Percentiles rank a stretch among this genome's conserved stretches.
phyloP scores from a whole-genome alignment of 1,284 basidiomycete species.

The Cutaneotrichosporon sp. region DNA sequence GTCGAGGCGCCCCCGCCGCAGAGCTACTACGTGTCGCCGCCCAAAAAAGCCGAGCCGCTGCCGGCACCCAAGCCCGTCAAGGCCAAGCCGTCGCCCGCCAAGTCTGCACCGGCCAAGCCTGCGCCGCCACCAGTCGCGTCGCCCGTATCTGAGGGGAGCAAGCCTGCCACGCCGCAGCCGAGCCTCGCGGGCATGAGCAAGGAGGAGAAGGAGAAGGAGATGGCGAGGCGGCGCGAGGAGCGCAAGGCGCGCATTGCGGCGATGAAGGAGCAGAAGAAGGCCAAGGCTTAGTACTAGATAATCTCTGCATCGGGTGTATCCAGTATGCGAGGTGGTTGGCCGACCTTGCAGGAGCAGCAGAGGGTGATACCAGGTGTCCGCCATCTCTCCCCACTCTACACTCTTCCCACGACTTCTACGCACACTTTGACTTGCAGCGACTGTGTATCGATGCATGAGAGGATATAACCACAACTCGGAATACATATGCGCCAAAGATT shows the following conservation, averaged over 20 bases:
- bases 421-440: no score
- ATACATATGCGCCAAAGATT: background rate
- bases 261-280: constrained; percentile 50
- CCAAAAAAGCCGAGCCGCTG: constrained; percentile 1
- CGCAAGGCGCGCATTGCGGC: constrained; percentile 61
- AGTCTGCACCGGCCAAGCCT: no score
- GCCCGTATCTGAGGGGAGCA: constrained; percentile 8
- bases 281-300: background rate
- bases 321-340: no score
- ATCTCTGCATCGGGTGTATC: no score
- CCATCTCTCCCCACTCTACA: no score
- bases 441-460: background rate
- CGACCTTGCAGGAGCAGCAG: no score
- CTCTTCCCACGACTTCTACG: no score
- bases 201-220: constrained; percentile 85
- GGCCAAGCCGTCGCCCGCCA: background rate
- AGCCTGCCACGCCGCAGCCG: constrained; percentile 23
- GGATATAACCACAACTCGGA: background rate
- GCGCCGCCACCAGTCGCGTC: constrained; percentile 16
- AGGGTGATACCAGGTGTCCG: no score
- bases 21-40: constrained; percentile 36
- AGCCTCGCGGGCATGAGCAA: constrained; percentile 63
- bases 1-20: constrained; percentile 42
- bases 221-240: constrained; percentile 84
- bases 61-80: constrained; percentile 14